Percentiles rank a stretch among this genome's conserved stretches.
Conservation (phyloP, 140 eudicot species). For the Senecio squalidus region DNA sequence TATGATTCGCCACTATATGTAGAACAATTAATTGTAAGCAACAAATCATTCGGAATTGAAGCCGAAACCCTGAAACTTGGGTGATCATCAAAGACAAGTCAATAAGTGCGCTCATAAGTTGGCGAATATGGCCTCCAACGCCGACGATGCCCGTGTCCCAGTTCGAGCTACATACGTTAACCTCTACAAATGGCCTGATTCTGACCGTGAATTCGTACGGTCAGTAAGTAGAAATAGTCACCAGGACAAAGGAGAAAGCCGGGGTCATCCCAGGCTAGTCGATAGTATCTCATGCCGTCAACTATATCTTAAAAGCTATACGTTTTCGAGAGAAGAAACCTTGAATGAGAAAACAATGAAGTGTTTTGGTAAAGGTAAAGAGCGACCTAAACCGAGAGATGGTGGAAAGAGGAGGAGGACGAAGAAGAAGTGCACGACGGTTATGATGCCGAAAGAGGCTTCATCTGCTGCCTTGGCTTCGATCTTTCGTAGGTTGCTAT, state of each 20-base stretch:
- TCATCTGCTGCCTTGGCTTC: conserved; percentile 46
- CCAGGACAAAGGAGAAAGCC: conserved; percentile 5
- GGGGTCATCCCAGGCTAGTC: conserved; percentile 39
- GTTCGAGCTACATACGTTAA: conserved; percentile 72
- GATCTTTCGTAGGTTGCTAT: conserved; percentile 59
- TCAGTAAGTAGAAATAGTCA: conserved; percentile 43
- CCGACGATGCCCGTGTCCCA: conserved; percentile 47
- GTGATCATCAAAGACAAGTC: no score
- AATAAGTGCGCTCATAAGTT: no score
- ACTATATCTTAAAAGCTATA: no score
- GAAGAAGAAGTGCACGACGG: conserved; percentile 30
- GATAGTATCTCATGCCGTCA: conserved; percentile 73
- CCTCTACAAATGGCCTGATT: conserved; percentile 82
- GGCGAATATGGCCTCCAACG: no score
- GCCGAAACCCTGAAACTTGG: no score
- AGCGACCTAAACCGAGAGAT: no score
- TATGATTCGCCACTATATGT: no score
- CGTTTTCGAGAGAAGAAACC: conserved; percentile 54
- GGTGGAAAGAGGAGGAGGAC: conserved; percentile 26
- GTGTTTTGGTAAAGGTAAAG: conserved; percentile 42
- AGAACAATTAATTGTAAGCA: no score
- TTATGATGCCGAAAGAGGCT: conserved; percentile 44
- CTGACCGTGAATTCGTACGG: conserved; percentile 53
- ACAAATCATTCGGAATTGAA: no score
- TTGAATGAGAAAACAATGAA: conserved; percentile 40